Evolutionary conservation across 1,284 basidiomycete species (phyloP).

Genomic region (Cryptococcus hybrid): DNA sequence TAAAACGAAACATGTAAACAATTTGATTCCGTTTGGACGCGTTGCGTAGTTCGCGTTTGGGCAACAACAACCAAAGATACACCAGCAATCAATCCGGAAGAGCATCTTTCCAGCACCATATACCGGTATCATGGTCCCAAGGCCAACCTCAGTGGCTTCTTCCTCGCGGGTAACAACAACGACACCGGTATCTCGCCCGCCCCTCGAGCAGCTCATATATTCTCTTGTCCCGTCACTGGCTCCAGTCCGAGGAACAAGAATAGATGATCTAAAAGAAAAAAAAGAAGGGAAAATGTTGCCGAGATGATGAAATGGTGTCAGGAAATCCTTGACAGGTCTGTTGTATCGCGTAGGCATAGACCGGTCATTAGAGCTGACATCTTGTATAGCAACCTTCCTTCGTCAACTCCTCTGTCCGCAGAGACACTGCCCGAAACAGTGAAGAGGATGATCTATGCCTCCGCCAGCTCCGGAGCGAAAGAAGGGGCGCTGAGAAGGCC

Average conservation of each 20-base stretch:
- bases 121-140: conserved; percentile 2
- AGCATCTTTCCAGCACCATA: not conserved
- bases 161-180: conserved; percentile 8
- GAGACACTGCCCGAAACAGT: conserved; percentile 22
- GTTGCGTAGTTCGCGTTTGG: not conserved
- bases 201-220: conserved; percentile 39
- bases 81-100: not conserved
- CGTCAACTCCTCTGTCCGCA: conserved; percentile 20
- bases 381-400: conserved; percentile 14
- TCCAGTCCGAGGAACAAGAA: conserved; percentile 9
- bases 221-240: conserved; percentile 34
- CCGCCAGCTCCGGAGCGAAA: conserved; percentile 7
- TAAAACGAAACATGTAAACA: not conserved
- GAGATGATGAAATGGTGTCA: conserved; percentile 42
- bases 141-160: conserved; percentile 11
- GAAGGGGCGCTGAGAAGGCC: conserved; percentile 26
- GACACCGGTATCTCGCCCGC: conserved; percentile 15
- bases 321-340: conserved; percentile 39
- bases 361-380: not conserved
- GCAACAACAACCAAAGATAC: not conserved
- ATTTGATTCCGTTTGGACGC: conserved; percentile 1
- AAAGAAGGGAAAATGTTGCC: conserved; percentile 32
- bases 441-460: conserved; percentile 14
- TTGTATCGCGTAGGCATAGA: not conserved
- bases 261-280: conserved; percentile 19